Percentiles rank a stretch among this genome's conserved stretches.
Evolutionary conservation across 2,329 filamentous ascomycete species (phyloP).

Genomic region (Talaromyces sp.): DNA sequence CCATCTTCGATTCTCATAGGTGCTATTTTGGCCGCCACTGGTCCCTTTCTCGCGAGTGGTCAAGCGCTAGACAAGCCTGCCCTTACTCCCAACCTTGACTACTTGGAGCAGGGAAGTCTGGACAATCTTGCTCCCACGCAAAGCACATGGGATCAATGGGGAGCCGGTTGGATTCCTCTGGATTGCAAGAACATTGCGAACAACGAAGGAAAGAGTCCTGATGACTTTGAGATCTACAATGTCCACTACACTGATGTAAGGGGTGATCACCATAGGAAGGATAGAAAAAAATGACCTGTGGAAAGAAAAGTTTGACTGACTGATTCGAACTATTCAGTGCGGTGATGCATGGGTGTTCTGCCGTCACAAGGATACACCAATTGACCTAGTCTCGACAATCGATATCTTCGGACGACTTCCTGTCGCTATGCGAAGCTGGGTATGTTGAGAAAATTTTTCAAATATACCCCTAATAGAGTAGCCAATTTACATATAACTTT

Average conservation of each 20-base stretch:
- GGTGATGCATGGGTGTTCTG: slow-evolving; percentile 14
- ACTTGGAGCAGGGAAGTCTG: slow-evolving; percentile 7
- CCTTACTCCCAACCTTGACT: slow-evolving; percentile 9
- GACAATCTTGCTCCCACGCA: slow-evolving; percentile 2
- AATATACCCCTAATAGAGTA: not conserved
- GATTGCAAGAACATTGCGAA: slow-evolving; percentile 14
- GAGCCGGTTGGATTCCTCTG: slow-evolving; percentile 5
- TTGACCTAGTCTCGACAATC: slow-evolving; percentile 5
- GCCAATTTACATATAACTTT: not conserved
- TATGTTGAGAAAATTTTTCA: not conserved
- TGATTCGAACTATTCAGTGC: not conserved
- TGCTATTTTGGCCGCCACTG: not conserved
- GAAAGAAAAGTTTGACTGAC: not conserved
- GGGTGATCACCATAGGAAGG: not conserved
- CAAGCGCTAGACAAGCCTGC: slow-evolving; percentile 13
- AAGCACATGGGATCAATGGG: slow-evolving; percentile 11
- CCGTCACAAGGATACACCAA: slow-evolving; percentile 9
- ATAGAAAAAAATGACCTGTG: not conserved
- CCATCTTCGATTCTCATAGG: not conserved
- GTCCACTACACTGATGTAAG: slow-evolving; percentile 10
- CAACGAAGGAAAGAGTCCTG: slow-evolving; percentile 11
- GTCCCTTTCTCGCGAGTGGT: slow-evolving; percentile 1
- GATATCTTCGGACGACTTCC: slow-evolving; percentile 14
- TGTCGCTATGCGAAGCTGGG: slow-evolving; percentile 16
- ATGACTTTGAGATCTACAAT: slow-evolving; percentile 15